Base-by-base conservation (phyloP, 2,329 filamentous ascomycete genomes). In the Sarocladium strictum region DNA sequence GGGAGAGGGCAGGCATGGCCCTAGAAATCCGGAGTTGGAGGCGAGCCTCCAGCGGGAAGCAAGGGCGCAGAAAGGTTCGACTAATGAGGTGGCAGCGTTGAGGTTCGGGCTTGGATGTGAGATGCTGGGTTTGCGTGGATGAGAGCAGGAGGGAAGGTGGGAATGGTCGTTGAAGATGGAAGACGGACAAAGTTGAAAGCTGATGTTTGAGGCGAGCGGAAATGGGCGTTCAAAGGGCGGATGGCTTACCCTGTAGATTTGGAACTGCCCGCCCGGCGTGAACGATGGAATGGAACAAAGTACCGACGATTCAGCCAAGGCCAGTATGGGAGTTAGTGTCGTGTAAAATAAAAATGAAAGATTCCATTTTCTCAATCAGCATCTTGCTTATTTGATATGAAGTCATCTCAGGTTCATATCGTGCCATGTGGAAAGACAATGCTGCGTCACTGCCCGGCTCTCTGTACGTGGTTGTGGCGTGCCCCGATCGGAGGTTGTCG, bases 161-260 rank as follows among this genome's bases (percentile, higher is more conserved):
- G 26, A 10, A 17, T 49, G 43, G 29, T 29, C 23, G 43, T 23
- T 49, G 43, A 32, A 32, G 43, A 49, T 49, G 43, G 43, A 32
- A 29, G 43, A 32, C n/a, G 43, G 43, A 29, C n/a, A 49, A 49
- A 49, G 43, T 49, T 29, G 43, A 49, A 49, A 49, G 43, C 11
- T 7, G 43, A 32, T 32, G 43, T 49, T 29, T 5, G 6, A 19
- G 7, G 6, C 26, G 10, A 24, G 10, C n/a, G 35, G 6, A 23
- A 43, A 14, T 15, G 17, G 9, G 35, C 35, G n/a, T 32, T 32
- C 12, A 6, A 6, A 32, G 6, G 29, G 29, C 29, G 29, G 7
- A 7, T 12, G n/a, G 35, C 35, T 15, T 38, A 43, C 17, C 40
- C 40, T 43, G n/a, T n/a, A n/a, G n/a, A n/a, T n/a, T n/a, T n/a